Evolutionary conservation across 2,329 filamentous ascomycete genomes (phyloP).

Genomic region (Fusarium pininemorale): DNA sequence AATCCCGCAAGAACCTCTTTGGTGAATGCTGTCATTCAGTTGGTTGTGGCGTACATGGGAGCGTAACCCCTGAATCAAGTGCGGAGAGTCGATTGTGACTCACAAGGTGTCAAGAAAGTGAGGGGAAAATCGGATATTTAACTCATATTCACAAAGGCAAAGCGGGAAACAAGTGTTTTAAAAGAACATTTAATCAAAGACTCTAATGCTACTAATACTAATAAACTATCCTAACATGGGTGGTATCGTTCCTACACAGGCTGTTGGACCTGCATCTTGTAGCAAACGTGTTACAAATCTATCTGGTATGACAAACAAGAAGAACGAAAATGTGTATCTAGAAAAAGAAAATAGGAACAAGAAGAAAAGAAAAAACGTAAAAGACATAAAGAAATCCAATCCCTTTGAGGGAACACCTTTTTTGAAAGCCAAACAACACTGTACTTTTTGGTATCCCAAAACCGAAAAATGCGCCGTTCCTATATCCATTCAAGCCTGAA

Average conservation of each 20-base stretch:
- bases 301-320: slow-evolving; percentile 32
- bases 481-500: slow-evolving; percentile 33
- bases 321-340: slow-evolving; percentile 19
- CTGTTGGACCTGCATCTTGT: slow-evolving; percentile 37
- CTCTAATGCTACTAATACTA: slow-evolving; percentile 27
- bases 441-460: slow-evolving; percentile 40
- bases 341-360: slow-evolving; percentile 1
- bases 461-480: slow-evolving; percentile 33
- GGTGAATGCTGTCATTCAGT: neutral
- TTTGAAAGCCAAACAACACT: slow-evolving; percentile 34
- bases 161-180: neutral
- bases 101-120: neutral
- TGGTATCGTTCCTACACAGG: slow-evolving; percentile 38
- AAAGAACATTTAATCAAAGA: slow-evolving; percentile 9
- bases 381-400: slow-evolving; percentile 2
- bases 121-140: neutral
- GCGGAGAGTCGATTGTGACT: neutral
- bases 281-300: slow-evolving; percentile 37
- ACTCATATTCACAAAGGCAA: neutral
- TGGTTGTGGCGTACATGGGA: neutral
- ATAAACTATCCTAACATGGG: slow-evolving; percentile 35
- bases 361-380: neutral
- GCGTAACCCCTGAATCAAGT: neutral
- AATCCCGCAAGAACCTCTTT: neutral
- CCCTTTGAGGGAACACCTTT: slow-evolving; percentile 10